Evolutionary conservation across 257 asterid genomes (phyloP), one percentile per base, ranked within the genome.

Genomic region (Capsicum baccatum): DNA sequence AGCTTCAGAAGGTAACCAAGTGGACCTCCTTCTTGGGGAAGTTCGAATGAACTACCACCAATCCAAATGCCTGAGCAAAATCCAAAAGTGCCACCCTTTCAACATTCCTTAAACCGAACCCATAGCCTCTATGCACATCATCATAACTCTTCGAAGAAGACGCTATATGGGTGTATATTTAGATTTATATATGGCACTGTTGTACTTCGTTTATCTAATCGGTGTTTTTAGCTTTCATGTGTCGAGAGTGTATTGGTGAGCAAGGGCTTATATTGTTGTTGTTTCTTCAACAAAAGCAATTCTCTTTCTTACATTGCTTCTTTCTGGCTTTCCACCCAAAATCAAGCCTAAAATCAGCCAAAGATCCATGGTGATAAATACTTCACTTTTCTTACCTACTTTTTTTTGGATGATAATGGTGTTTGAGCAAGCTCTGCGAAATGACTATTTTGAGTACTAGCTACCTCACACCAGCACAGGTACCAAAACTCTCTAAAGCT

Each of bases 341-440:
- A 76, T 76, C 81, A 76, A 52, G 48, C 63, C 48, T 76, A 48
- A 52, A 52, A 52, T 76, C 81, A 52, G 15, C 63, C 48, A 4
- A 76, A 21, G n/a, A 26, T 13, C 48, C 81, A 52, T 76, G 63
- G 19, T 12, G 21, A 74, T 50, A 44, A 50, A 50, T 19, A 60
- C 62, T 48, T 74, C 59, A 74, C 13, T 48, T 12, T 13, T 4
- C 81, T 48, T 21, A 50, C 42, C 56, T 48, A 12, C 59, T 47
- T 73, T 26, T 11, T 9, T 70, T 70, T 16, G 55, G 55, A 69
- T 39, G 78, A 39, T 26, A 69, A 9, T 16, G 26, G 14, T 16
- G 21, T 66, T 14, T 12, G 74, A 19, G 19, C 74, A 13, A 39
- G 50, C 78, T 39, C 47, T 17, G 33, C 13, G 6, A 14, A 69